phyloP scores from a whole-genome alignment of 257 asterid species.

The Solanum clarkiae region DNA sequence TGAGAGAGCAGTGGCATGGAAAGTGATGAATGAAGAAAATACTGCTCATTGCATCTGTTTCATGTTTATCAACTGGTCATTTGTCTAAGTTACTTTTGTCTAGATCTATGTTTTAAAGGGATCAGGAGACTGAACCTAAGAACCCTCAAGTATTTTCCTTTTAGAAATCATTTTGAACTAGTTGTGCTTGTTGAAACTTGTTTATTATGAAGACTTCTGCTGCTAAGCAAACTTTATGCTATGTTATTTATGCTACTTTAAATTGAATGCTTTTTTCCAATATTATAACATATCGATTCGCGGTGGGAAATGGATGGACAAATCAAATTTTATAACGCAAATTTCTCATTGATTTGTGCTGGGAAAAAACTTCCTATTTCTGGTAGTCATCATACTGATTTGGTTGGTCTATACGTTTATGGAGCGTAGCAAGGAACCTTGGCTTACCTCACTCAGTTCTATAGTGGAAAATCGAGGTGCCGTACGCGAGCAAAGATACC shows the following conservation, averaged over 20 bases:
- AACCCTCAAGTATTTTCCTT: neutral
- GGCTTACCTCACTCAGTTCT: no score
- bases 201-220: neutral
- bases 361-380: no score
- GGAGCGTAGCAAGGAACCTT: no score
- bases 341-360: no score
- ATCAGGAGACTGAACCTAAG: neutral
- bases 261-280: neutral
- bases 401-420: no score
- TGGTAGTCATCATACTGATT: no score
- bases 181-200: neutral
- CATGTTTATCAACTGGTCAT: conserved; percentile 79
- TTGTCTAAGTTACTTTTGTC: conserved; percentile 25
- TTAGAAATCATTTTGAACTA: neutral
- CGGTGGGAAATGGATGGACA: no score
- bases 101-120: neutral
- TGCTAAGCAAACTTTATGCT: neutral
- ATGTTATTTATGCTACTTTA: neutral
- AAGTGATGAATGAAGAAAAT: conserved; percentile 71
- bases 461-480: no score
- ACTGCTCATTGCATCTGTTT: conserved; percentile 66
- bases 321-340: no score
- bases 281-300: no score
- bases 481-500: neutral
- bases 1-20: conserved; percentile 94